A percentile compares a stretch with the other conserved stretches of the same genome.
phyloP scores from a whole-genome alignment of 2,329 filamentous ascomycete species.

The Lachnellula subtilissima region DNA sequence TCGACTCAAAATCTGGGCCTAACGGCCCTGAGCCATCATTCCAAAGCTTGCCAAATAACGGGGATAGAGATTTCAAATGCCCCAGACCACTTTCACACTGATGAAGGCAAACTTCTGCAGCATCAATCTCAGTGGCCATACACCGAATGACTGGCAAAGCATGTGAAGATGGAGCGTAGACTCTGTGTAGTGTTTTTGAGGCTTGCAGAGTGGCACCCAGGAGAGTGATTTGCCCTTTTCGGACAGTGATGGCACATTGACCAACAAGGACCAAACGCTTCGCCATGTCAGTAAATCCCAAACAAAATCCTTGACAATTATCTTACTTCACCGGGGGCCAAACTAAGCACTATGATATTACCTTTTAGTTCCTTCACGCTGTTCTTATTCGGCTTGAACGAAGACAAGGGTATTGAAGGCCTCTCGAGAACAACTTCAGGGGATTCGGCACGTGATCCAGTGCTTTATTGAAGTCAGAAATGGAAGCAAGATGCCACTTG shows the following conservation, averaged over 20 bases:
- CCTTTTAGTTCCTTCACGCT: slow-evolving; percentile 38
- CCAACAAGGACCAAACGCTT: slow-evolving; percentile 62
- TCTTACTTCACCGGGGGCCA: slow-evolving; percentile 47
- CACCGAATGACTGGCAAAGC: slow-evolving; percentile 63
- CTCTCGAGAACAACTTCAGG: slow-evolving; percentile 16
- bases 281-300: slow-evolving; percentile 10
- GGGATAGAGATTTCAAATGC: slow-evolving; percentile 55
- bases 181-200: slow-evolving; percentile 45
- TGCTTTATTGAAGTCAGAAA: slow-evolving; percentile 28
- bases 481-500: slow-evolving; percentile 4
- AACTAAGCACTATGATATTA: slow-evolving; percentile 39
- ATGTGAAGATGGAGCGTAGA: slow-evolving; percentile 65
- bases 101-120: slow-evolving; percentile 53
- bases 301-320: neutral
- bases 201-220: slow-evolving; percentile 58
- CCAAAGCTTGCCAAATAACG: slow-evolving; percentile 65
- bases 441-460: slow-evolving; percentile 22
- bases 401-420: slow-evolving; percentile 38
- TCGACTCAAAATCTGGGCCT: slow-evolving; percentile 8
- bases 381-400: slow-evolving; percentile 42
- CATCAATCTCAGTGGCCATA: slow-evolving; percentile 37
- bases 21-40: slow-evolving; percentile 38
- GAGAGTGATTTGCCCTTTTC: slow-evolving; percentile 58
- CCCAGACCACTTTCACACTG: slow-evolving; percentile 45
- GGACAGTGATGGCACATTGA: slow-evolving; percentile 60